phyloP scores from a whole-genome alignment of 2,329 filamentous ascomycete genomes.

The Alternaria dauci region DNA sequence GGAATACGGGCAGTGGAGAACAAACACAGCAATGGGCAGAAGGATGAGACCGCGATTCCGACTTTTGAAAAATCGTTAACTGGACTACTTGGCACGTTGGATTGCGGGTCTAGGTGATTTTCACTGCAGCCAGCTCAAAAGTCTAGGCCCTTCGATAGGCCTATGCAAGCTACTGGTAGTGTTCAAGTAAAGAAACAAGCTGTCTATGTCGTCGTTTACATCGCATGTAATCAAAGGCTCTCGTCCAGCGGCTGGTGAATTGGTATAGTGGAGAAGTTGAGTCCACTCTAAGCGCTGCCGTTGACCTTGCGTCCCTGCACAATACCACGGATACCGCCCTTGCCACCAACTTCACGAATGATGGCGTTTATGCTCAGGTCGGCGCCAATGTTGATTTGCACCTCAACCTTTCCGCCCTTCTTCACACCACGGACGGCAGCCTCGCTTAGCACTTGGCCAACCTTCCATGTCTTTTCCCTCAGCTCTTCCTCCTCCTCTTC shows the following conservation, averaged over 20 bases:
- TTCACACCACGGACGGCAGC: constrained; percentile 83
- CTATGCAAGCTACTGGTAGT: background rate
- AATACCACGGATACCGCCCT: constrained; percentile 67
- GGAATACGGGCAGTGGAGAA: constrained; percentile 38
- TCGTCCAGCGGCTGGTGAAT: background rate
- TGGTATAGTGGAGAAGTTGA: background rate
- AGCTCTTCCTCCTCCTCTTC: constrained; percentile 87
- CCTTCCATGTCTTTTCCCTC: constrained; percentile 91
- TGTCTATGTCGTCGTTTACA: constrained; percentile 1
- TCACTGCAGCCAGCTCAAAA: background rate
- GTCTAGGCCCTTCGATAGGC: background rate
- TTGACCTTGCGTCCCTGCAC: constrained; percentile 42
- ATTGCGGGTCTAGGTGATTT: background rate
- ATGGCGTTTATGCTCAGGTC: constrained; percentile 84
- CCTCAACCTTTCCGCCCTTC: constrained; percentile 90
- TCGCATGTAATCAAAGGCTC: background rate
- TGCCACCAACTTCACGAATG: constrained; percentile 83
- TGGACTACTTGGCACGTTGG: background rate
- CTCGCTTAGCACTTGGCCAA: constrained; percentile 83
- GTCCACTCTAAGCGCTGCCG: constrained; percentile 36
- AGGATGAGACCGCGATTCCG: constrained; percentile 35
- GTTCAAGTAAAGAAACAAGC: background rate
- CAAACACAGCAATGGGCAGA: constrained; percentile 26
- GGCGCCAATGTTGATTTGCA: constrained; percentile 85
- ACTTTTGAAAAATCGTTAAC: constrained; percentile 33